Evolutionary conservation across 768 basidiomycete genomes (phyloP).

Genomic region (Amyloporia xantha): DNA sequence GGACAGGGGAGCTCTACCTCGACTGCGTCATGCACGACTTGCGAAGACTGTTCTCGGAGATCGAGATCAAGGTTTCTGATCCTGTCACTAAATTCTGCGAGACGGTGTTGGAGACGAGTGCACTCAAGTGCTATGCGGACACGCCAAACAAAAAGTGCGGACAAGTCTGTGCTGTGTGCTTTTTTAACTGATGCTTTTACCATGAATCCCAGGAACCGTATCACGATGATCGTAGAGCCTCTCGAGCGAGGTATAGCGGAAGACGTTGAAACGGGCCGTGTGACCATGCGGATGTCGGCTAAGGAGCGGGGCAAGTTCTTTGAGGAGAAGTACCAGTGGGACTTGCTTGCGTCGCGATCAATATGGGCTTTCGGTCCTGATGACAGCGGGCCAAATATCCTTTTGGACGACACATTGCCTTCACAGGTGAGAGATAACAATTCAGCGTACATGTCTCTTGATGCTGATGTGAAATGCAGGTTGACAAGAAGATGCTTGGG

Average conservation of each 20-base stretch:
- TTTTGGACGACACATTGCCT: conserved; percentile 93
- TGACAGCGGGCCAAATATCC: conserved; percentile 87
- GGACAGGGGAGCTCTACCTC: conserved; percentile 94
- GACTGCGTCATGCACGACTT: conserved; percentile 98
- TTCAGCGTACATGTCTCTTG: background rate
- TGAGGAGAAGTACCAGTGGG: conserved; percentile 97
- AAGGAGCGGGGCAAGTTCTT: conserved; percentile 96
- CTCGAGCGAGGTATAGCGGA: conserved; percentile 93
- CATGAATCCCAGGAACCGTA: conserved; percentile 66
- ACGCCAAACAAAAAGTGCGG: conserved; percentile 97
- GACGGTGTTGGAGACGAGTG: conserved; percentile 96
- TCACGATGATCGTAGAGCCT: conserved; percentile 99
- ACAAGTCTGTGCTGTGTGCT: background rate
- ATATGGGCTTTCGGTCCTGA: conserved; percentile 99
- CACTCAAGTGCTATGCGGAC: conserved; percentile 97
- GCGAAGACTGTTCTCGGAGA: conserved; percentile 87
- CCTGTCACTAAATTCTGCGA: conserved; percentile 98
- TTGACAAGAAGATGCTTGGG: conserved; percentile 88
- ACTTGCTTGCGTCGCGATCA: conserved; percentile 91
- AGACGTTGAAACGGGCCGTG: conserved; percentile 89
- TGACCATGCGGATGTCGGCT: conserved; percentile 90
- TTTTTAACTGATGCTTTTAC: conserved; percentile 7
- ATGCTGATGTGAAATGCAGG: conserved; percentile 32
- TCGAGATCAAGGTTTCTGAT: conserved; percentile 99
- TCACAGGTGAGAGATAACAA: conserved; percentile 55